Conservation (phyloP, 192 early-diverging fungal genomes). For the Bifiguratus adelaidae region DNA sequence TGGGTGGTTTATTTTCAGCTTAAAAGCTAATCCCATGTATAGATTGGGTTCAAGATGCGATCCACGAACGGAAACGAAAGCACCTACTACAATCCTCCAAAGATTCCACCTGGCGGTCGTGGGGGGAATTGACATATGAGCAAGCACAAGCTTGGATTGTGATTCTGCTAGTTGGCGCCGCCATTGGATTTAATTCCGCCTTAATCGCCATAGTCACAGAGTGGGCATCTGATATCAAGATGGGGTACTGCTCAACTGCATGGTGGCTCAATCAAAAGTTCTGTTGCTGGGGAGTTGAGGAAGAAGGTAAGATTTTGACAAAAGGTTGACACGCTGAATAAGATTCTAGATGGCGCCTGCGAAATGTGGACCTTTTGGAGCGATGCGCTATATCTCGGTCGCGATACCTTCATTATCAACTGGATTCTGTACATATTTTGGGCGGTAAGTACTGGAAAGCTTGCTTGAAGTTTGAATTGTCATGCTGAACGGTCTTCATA, state of each 20-base stretch:
- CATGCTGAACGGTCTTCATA: neutral
- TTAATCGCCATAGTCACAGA: constrained; percentile 85
- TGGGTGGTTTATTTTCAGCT: neutral
- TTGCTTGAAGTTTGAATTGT: neutral
- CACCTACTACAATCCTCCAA: constrained; percentile 21
- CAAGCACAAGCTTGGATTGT: constrained; percentile 80
- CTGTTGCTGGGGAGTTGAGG: constrained; percentile 78
- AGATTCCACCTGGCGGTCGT: constrained; percentile 35
- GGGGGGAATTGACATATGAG: constrained; percentile 47
- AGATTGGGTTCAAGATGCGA: constrained; percentile 63
- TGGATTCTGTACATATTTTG: constrained; percentile 69
- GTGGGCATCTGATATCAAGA: constrained; percentile 83
- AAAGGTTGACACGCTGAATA: too few species aligned
- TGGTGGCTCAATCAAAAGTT: constrained; percentile 92
- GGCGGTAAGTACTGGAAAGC: constrained; percentile 33
- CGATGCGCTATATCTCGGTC: constrained; percentile 33
- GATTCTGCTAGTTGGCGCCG: constrained; percentile 53
- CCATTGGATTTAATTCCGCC: constrained; percentile 77
- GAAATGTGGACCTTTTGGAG: constrained; percentile 69
- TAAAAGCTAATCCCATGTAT: constrained; percentile 6
- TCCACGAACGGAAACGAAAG: constrained; percentile 43
- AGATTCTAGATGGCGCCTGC: constrained; percentile 52
- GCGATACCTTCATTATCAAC: constrained; percentile 44
- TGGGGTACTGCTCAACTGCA: constrained; percentile 68
- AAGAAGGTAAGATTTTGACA: constrained; percentile 26